Percentiles rank a stretch among this genome's conserved stretches.
These are phyloP conservation scores for Coelastrella sp. DNA, from an alignment of 139 green algal species.

Conservation along the genomic window DNA sequence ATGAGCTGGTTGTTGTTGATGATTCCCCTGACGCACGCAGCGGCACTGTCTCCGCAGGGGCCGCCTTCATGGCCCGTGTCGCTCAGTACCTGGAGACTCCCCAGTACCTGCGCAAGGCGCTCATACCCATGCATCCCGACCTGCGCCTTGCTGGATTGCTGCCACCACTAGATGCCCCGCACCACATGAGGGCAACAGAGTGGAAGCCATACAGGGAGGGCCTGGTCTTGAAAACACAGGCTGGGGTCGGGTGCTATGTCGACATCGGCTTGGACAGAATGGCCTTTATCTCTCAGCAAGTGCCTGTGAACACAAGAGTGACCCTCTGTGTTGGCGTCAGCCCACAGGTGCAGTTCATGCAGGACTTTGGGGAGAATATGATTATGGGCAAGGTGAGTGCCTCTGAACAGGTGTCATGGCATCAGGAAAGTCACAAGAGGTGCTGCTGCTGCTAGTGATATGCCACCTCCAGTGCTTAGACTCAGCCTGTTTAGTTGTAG, in stretches of 20 bases:
- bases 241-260: conserved; percentile 62
- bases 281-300: conserved; percentile 57
- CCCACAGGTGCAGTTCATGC: conserved; percentile 46
- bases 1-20: conserved; percentile 88
- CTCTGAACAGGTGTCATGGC: not conserved
- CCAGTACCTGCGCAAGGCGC: conserved; percentile 84
- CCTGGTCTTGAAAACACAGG: conserved; percentile 64
- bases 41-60: conserved; percentile 55
- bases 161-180: conserved; percentile 87
- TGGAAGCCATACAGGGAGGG: conserved; percentile 91
- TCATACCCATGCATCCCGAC: conserved; percentile 51
- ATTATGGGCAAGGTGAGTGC: conserved; percentile 59
- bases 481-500: too few species aligned
- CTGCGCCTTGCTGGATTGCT: conserved; percentile 62
- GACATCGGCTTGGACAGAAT: conserved; percentile 85
- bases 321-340: conserved; percentile 72
- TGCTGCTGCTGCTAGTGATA: too few species aligned
- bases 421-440: too few species aligned
- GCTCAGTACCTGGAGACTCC: conserved; percentile 92
- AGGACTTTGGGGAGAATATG: conserved; percentile 63
- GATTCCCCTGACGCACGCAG: conserved; percentile 53
- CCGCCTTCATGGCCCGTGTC: conserved; percentile 81
- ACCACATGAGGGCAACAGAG: conserved; percentile 86
- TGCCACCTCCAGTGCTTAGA: too few species aligned
- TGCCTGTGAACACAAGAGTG: conserved; percentile 57